Evolutionary conservation across 345 rosid species (phyloP), one percentile per base, ranked within the genome.

Genomic region (Carallia pectinifolia): DNA sequence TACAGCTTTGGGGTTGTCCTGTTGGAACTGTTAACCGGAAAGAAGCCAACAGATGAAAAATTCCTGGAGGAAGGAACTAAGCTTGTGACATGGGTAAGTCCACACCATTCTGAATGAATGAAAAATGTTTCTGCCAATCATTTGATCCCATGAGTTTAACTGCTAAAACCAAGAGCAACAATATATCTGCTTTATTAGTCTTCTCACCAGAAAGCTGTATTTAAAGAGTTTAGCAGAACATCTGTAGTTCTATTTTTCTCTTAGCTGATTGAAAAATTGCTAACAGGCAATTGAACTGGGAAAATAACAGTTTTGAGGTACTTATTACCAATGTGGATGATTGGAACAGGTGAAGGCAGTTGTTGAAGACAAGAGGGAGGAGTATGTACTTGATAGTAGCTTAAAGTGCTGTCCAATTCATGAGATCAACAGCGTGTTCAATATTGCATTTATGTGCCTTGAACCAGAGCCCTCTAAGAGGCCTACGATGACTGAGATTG

Each of bases 1-100:
- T 94, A 89, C 71, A 91, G 97, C 77, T 91, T 84, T 6, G 93
- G 99, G 8, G 97, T 91, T 60, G 88, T 94, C 52, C 73, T 91
- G 63, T 76, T 94, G 1, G 97, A 95, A 82, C 87, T 90, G 69
- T 72, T 91, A 66, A 87, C 97, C 0, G 93, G 93, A 58, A 91
- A 82, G 79, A 90, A 78, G 76, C 96, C 93, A 1, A 83, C 85
- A 18, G 97, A 90, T 77, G 96, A 91, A 83, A 74, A 82, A n/a
- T 91, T 91, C 69, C 66, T 86, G 13, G 93, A 94, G 83, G 93
- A 88, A 69, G 96, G 96, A 73, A 90, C 95, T 62, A 94, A 90
- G 78, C 93, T 91, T 67, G 96, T 88, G 37, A 86, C 97, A 59
- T 91, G 96, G 98, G 96, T 86, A 80, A 76, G 67, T 81, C 53